Conservation (phyloP, 2,329 filamentous ascomycete species). For the Keithomyces neogunnii region DNA sequence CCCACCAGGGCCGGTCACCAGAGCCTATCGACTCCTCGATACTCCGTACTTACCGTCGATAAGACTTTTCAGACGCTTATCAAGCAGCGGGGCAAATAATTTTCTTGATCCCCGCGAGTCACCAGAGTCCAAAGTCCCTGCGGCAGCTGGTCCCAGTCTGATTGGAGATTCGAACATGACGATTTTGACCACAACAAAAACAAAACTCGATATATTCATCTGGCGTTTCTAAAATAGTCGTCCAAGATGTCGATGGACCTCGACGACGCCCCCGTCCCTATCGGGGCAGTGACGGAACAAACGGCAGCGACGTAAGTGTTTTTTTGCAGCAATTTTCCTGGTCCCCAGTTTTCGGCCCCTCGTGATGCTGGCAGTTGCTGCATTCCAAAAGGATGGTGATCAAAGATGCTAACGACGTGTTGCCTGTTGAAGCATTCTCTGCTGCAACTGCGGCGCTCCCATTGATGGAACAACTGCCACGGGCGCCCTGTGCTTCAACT, state of each 20-base stretch:
- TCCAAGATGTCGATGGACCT: constrained; percentile 34
- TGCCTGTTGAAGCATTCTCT: constrained; percentile 57
- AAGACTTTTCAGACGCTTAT: constrained; percentile 24
- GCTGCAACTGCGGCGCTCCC: constrained; percentile 92
- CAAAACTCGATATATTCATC: constrained; percentile 7
- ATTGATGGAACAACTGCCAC: constrained; percentile 85
- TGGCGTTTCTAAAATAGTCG: constrained; percentile 6
- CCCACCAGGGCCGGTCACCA: background rate
- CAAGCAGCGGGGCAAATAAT: constrained; percentile 29
- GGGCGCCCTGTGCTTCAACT: constrained; percentile 90
- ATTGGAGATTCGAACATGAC: background rate
- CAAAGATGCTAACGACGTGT: background rate
- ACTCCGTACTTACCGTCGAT: constrained; percentile 15
- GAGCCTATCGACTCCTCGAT: background rate
- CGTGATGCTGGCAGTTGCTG: too few species aligned
- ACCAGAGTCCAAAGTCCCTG: constrained; percentile 11
- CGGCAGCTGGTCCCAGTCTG: constrained; percentile 5
- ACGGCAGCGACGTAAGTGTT: constrained; percentile 31
- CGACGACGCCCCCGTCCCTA: constrained; percentile 32
- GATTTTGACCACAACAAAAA: constrained; percentile 9
- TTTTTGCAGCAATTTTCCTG: background rate
- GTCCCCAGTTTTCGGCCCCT: too few species aligned
- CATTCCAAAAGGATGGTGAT: too few species aligned
- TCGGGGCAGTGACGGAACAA: constrained; percentile 23
- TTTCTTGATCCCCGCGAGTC: constrained; percentile 15